Base-by-base conservation (phyloP, 345 rosid genomes). In the Raphanus raphanistrum region DNA sequence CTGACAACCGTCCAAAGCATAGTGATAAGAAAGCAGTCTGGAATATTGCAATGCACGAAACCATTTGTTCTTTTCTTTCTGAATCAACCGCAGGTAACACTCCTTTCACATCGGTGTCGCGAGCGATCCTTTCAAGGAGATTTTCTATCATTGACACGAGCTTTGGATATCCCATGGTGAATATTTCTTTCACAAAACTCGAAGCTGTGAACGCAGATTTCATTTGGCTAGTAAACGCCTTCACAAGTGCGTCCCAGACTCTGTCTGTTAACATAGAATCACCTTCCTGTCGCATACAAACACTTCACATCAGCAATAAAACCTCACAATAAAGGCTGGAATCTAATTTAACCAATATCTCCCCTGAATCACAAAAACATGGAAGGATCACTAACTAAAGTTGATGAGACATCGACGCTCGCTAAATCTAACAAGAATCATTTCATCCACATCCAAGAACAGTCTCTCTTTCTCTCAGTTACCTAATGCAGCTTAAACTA, bases 221-320 rank as follows among this genome's bases (percentile, higher is more conserved):
- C 96, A 96, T 91, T 78, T 93, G 99, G 75, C 71, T 87, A 9
- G 96, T 87, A 88, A 93, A 93, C 21, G 93, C 91, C 81, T 93
- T 93, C 80, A 93, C 93, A 76, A 93, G 79, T 50, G 97, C 96
- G 79, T 91, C 99, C 99, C 99, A 96, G 43, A 96, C 96, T 74
- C 96, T 84, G 76, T 90, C 96, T 0, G 99, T 90, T 74, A 90
- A 71, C 90, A 93, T 75, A 66, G 85, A 71, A 84, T 93, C 99
- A 33, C 90, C 94, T 50, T 93, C 99, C 98, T 88, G 66, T 43
- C 64, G 69, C 62, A 83, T 81, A 66, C 33, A 82, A 57, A 70
- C 76, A 72, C 68, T 36, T 63, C 76, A 70, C 54, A 43, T 69
- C 32, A 86, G 77, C 43, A 82, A 77, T 38, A 63, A 43, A 68